Evolutionary conservation across 805 yeast genomes (phyloP), one percentile per base, ranked within the genome.

Genomic region (Maudiozyma saulgeensis): DNA sequence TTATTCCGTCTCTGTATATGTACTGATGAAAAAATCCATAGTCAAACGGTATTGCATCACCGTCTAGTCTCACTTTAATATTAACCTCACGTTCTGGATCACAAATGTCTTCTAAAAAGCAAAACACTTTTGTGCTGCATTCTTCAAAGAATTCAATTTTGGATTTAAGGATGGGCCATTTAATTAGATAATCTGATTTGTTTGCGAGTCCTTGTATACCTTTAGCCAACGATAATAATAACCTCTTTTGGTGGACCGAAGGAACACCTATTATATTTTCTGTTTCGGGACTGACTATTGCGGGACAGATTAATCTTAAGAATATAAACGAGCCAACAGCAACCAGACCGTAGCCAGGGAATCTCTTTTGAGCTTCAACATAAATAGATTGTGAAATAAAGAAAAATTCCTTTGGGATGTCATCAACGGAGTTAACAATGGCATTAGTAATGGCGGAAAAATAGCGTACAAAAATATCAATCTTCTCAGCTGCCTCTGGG

Each of bases 291-390:
- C 88, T 81, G 13, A 90, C 90, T 56, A 90, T 81, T 0, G 96
- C 95, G 12, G 98, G 97, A 62, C 95, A 85, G 52, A 84, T 75
- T 53, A 84, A 80, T 49, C 96, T 70, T 56, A 91, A 71, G 59
- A 91, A 90, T 48, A 91, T 71, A 62, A 86, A 91, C 0, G 96
- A 89, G 0, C 96, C 96, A 26, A 88, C 84, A 0, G 95, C 88
- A 39, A 81, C 72, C 38, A 77, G 71, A 43, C 82, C 76, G 39
- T 83, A 84, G 39, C 78, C 81, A 0, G 85, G 86, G 56, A 84
- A 84, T 55, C 79, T 79, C n/a, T 68, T 66, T 28, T 74, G 68
- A 47, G 87, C 80, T 49, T 82, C 70, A 39, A 68, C 62, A 66
- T 75, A 73, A 51, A 88, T 81, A 43, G 82, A 76, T 54, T 80